Evolutionary conservation across 2,329 filamentous ascomycete species (phyloP), one percentile per base, ranked within the genome.

Genomic region (Fusarium falciforme): DNA sequence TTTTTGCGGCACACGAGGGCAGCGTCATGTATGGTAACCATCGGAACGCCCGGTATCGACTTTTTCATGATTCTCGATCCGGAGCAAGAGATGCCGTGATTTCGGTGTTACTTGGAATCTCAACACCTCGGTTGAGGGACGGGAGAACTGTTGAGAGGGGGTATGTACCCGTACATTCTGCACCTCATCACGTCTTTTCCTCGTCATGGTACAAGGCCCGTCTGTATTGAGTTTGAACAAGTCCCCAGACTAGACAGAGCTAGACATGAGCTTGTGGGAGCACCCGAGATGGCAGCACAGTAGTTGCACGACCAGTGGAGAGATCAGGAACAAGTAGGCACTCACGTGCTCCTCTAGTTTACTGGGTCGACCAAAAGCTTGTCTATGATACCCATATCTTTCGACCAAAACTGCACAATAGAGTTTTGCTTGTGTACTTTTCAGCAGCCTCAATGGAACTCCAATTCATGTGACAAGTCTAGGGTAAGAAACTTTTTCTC

Each of bases 141-240:
- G 25, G 40, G 31, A 22, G 31, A 44, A 17, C 55, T 66, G 40
- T 49, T 72, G 54, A 55, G 54, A 55, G 54, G 44, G 59, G 17
- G 11, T 17, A 6, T 27, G 16, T 55, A 47, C 38, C 10, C 9
- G 16, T 38, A 63, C 16, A 36, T 27, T n/a, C n/a, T 71, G 54
- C 33, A 66, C 40, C 40, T 57, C 27, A 12, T 66, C n/a, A 69
- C 64, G 58, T 74, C 64, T 72, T 42, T 38, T 0, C 7, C 35
- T 31, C 72, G 68, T 64, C 65, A 72, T 67, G 27, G 31, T 29
- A 38, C 20, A 47, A 22, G 16, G 10, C 40, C 22, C 12, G 35
- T 6, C n/a, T 60, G 33, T n/a, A 62, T 64, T 66, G 61, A 72
- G 71, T 72, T 74, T 49, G 61, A 12, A 12, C 40, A 17, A 36